Conservation (phyloP, 805 yeast genomes). For the Metschnikowia cerradonensis region DNA sequence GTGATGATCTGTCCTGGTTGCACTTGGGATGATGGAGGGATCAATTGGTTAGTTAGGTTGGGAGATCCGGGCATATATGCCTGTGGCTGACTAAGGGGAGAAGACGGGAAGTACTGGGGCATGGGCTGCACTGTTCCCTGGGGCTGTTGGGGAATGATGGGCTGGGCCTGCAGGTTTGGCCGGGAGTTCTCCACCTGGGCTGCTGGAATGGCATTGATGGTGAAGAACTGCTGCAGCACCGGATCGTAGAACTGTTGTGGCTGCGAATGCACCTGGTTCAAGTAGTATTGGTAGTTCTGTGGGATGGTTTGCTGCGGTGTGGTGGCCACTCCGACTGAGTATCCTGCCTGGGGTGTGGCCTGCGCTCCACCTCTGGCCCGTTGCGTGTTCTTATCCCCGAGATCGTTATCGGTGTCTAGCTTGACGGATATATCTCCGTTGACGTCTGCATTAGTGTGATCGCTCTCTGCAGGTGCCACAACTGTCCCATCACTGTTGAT, state of each 20-base stretch:
- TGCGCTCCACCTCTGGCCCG: neutral
- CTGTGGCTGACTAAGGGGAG: conserved; percentile 24
- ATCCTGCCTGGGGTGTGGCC: neutral
- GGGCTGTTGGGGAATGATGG: neutral
- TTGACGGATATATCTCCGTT: conserved; percentile 10
- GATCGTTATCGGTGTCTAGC: neutral
- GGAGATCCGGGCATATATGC: conserved; percentile 11
- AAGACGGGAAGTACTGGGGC: conserved; percentile 37
- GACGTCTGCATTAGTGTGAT: conserved; percentile 14
- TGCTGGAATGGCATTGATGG: conserved; percentile 34
- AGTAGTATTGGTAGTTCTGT: conserved; percentile 20
- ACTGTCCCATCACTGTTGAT: conserved; percentile 45
- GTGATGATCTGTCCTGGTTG: conserved; percentile 9
- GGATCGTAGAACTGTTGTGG: conserved; percentile 43
- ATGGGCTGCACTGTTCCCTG: conserved; percentile 11
- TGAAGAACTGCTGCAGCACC: conserved; percentile 41
- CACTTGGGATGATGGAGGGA: conserved; percentile 7
- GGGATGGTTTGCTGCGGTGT: conserved; percentile 16
- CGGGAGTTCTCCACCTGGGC: conserved; percentile 24
- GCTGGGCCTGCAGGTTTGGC: conserved; percentile 13
- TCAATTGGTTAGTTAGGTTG: conserved; percentile 4
- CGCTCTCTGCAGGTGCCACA: conserved; percentile 35
- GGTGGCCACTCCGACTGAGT: conserved; percentile 6
- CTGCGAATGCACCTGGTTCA: conserved; percentile 23
- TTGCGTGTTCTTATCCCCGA: neutral